These are phyloP conservation scores for Drosera capensis DNA, from an alignment of 148 eudicot genomes.

Conservation along the genomic window DNA sequence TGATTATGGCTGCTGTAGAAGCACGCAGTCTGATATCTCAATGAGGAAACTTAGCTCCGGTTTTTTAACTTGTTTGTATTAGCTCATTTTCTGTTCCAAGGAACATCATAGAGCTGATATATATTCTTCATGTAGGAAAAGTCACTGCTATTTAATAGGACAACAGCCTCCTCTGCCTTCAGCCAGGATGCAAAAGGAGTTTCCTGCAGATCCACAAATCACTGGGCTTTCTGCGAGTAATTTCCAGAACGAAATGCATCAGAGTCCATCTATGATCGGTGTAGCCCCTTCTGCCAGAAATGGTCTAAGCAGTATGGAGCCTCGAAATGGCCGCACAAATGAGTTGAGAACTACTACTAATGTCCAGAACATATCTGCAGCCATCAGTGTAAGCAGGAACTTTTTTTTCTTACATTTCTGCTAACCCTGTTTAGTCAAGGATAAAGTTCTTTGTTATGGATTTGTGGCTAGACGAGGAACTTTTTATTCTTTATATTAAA, in stretches of 20 bases:
- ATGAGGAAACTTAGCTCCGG: too few species aligned
- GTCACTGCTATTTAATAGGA: conserved; percentile 65
- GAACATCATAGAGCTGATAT: background rate
- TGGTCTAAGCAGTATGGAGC: conserved; percentile 8
- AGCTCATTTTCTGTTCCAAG: too few species aligned
- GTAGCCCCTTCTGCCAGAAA: conserved; percentile 15
- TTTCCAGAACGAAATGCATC: conserved; percentile 2
- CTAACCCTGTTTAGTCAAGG: too few species aligned
- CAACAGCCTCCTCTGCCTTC: conserved; percentile 22
- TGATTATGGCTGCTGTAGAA: too few species aligned
- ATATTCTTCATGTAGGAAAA: conserved; percentile 35
- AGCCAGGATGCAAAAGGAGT: conserved; percentile 18
- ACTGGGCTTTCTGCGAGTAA: conserved; percentile 9
- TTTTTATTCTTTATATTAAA: too few species aligned
- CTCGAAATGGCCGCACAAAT: conserved; percentile 9
- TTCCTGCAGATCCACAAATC: conserved; percentile 11
- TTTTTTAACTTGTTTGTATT: background rate
- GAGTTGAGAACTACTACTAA: conserved; percentile 10
- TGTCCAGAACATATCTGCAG: conserved; percentile 19
- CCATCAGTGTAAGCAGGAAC: conserved; percentile 49
- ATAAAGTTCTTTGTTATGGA: too few species aligned
- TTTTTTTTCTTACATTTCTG: too few species aligned
- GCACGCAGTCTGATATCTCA: too few species aligned
- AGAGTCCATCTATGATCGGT: conserved; percentile 7
- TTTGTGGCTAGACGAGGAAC: too few species aligned